Evolutionary conservation across 2,329 filamentous ascomycete genomes (phyloP).

Genomic region (Trichophyton rubrum): DNA sequence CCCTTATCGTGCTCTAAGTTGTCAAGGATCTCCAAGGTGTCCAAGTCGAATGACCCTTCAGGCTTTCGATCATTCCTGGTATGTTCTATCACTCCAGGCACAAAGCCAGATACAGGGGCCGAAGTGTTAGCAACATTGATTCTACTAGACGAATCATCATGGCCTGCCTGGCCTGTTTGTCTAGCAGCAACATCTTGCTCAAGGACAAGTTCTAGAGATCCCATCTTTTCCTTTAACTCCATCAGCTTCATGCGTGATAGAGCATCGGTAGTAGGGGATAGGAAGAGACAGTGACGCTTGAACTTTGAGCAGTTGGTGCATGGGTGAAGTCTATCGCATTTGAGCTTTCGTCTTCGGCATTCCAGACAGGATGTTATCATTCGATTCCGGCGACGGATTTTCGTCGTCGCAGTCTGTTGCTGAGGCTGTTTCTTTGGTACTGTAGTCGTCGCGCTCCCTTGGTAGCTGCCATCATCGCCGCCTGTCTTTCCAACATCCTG

Average conservation of each 20-base stretch:
- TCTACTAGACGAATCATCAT: conserved; percentile 1
- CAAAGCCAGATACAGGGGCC: not conserved
- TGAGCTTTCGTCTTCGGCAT: conserved; percentile 61
- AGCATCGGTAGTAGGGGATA: conserved; percentile 56
- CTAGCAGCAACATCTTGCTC: conserved; percentile 53
- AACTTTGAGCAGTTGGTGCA: conserved; percentile 48
- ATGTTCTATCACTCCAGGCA: not conserved
- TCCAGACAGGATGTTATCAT: conserved; percentile 59
- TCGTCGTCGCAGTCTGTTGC: conserved; percentile 1
- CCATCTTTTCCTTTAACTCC: conserved; percentile 69
- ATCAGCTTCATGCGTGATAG: conserved; percentile 57
- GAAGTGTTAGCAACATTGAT: not conserved
- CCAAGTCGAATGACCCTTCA: not conserved
- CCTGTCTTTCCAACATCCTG: not conserved
- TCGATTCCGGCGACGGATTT: conserved; percentile 49
- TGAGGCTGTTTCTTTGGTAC: not conserved
- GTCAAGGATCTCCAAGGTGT: conserved; percentile 23
- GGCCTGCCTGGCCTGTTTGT: conserved; percentile 5
- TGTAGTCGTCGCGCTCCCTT: not conserved
- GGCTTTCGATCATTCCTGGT: not conserved
- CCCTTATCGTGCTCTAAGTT: conserved; percentile 42
- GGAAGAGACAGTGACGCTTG: conserved; percentile 47
- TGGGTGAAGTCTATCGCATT: conserved; percentile 60
- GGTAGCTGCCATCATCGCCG: not conserved
- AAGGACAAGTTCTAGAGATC: conserved; percentile 54